Evolutionary conservation across 1,139 yeast genomes (phyloP).

Genomic region (Scheffersomyces parashehatae): DNA sequence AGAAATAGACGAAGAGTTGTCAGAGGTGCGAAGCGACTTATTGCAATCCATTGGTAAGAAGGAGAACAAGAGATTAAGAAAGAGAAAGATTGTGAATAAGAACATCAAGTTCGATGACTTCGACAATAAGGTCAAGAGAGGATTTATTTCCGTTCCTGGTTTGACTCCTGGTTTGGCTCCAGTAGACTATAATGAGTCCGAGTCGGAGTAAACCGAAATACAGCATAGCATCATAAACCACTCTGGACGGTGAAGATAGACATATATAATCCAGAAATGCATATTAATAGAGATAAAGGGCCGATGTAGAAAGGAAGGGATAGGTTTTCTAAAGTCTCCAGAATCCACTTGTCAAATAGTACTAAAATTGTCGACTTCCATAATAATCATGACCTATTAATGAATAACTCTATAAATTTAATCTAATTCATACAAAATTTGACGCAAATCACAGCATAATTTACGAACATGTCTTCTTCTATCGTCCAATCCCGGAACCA

Average conservation of each 20-base stretch:
- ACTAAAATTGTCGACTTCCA: not conserved
- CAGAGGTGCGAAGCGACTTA: constrained; percentile 42
- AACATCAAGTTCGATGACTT: constrained; percentile 40
- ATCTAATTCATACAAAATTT: constrained; percentile 61
- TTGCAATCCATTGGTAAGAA: constrained; percentile 27
- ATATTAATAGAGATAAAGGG: too few species aligned
- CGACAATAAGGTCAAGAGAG: constrained; percentile 43
- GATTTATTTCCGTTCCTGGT: constrained; percentile 58
- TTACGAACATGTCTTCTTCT: constrained; percentile 72
- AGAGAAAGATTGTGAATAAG: constrained; percentile 14
- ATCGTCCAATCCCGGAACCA: constrained; percentile 67
- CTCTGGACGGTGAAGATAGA: not conserved
- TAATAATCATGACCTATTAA: not conserved
- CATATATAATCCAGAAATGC: too few species aligned
- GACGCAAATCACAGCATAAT: constrained; percentile 77
- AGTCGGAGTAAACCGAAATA: constrained; percentile 27
- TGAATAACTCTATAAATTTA: constrained; percentile 7
- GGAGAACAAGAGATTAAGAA: constrained; percentile 22
- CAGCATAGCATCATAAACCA: too few species aligned
- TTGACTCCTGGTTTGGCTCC: constrained; percentile 93
- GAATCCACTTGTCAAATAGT: too few species aligned
- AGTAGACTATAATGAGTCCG: constrained; percentile 61
- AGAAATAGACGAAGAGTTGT: constrained; percentile 44
- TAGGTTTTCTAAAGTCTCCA: too few species aligned
- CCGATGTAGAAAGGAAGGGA: too few species aligned